Evolutionary conservation across 768 basidiomycete genomes (phyloP), one percentile per base, ranked within the genome.

Genomic region (Phaeotremella fagi): DNA sequence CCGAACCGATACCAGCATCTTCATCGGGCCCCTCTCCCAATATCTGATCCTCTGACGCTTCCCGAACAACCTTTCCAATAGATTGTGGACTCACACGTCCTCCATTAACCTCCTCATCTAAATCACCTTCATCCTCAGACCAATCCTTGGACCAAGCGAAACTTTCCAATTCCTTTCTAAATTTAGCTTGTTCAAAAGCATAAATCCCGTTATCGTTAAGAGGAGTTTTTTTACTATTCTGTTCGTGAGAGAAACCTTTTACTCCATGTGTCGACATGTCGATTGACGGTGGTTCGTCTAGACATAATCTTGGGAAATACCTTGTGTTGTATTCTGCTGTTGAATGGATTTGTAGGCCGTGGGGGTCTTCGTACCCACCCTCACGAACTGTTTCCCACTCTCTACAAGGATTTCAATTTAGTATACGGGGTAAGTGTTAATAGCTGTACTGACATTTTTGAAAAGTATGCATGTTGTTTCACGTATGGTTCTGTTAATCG

Each of bases 221-320:
- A 2, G 63, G 58, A 0, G 56, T 67, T 16, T 35, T 26, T 16
- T 47, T 37, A 7, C 37, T 11, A 4, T 16, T 29, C 3, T 27
- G 24, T 0, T 50, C 28, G n/a, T n/a, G n/a, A 3, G 9, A 28
- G 12, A 51, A 27, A 16, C 22, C 26, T 18, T 45, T 45, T 25
- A 48, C 26, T 31, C 63, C 63, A 37, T 62, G 64, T 1, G 45
- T 45, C 2, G 57, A 52, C 69, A 71, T 68, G 43, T 91, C 87
- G 57, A 98, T 83, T 44, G 88, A 85, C 22, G 91, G 89, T 60
- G 87, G 85, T 88, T 98, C 94, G 70, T 88, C 88, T 54, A 98
- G 81, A 83, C 95, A 98, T 35, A 88, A 85, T 58, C 92, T 88
- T 74, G 98, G 94, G 74, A 98, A 99, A 76, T 98, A 97, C 74